Base-by-base conservation (phyloP, 2,329 filamentous ascomycete species). In the Penicillium palitans region DNA sequence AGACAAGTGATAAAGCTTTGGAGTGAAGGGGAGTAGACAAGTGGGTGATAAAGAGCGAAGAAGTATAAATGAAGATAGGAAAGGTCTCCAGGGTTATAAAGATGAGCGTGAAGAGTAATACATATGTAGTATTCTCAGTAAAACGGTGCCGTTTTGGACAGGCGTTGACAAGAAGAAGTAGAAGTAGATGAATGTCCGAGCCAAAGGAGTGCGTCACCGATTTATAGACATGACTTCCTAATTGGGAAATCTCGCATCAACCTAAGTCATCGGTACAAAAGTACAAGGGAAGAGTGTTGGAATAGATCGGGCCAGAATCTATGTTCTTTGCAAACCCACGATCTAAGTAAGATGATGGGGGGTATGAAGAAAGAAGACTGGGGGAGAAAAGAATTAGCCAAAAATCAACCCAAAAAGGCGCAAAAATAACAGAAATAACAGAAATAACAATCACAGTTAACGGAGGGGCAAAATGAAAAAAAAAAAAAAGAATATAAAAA, bases 141-240 rank as follows among this genome's bases (percentile, higher is more conserved):
- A 25, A 33, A 33, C 44, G 40, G 47, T 52, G 31, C 12, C 50
- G 33, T 54, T 49, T 58, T 40, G 25, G 49, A 45, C 19, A 44
- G 40, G 46, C 47, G 57, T 50, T 49, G 39, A 29, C 46, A 63
- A 10, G 52, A 44, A 55, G 56, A 51, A 60, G 57, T 53, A 53
- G 49, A 45, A 60, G 57, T 53, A 53, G 49, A 45, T 48, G 51
- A 49, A 54, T 48, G 54, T 58, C 54, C 45, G 56, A 46, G 41
- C 42, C 52, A 52, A 56, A 42, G 44, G 19, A 54, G 48, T 62
- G 62, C 65, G 61, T 66, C 65, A 67, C 61, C 39, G 31, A 53
- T 58, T 55, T 49, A 62, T 58, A 60, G 59, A 55, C 59, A 58
- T 62, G 42, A 21, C 25, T 58, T 65, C 59, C 59, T 54, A 47